Conservation (phyloP, 129 eudicot genomes). For the Ambrosia trifida region DNA sequence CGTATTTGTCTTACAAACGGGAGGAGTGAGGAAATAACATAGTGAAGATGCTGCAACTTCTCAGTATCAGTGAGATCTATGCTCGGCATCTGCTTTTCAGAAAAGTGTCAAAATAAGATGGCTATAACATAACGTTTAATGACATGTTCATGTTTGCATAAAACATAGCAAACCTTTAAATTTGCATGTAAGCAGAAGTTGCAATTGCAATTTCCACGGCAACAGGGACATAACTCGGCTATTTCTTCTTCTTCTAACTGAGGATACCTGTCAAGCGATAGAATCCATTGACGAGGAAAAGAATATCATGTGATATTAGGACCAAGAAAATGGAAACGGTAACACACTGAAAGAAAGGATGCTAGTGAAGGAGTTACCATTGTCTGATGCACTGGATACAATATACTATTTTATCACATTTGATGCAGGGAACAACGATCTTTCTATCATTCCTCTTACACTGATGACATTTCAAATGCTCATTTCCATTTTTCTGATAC, state of each 20-base stretch:
- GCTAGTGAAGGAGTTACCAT: conserved; percentile 43
- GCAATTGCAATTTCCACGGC: conserved; percentile 84
- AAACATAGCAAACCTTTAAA: conserved; percentile 48
- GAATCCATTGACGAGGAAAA: neutral
- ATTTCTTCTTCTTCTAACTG: conserved; percentile 53
- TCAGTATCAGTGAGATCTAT: conserved; percentile 42
- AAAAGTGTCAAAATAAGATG: neutral
- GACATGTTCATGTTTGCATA: neutral
- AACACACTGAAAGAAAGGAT: neutral
- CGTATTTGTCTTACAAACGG: conserved; percentile 56
- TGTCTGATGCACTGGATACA: conserved; percentile 66
- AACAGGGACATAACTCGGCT: conserved; percentile 65
- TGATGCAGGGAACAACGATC: conserved; percentile 61
- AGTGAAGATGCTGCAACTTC: conserved; percentile 56
- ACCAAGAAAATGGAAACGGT: neutral
- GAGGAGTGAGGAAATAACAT: conserved; percentile 51
- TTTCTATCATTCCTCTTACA: conserved; percentile 58
- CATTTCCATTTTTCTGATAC: conserved; percentile 37
- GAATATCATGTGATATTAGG: neutral
- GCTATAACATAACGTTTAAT: neutral
- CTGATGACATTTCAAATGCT: conserved; percentile 54
- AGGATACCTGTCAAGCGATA: conserved; percentile 59
- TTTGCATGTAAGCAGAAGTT: conserved; percentile 65
- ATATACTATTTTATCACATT: conserved; percentile 52
- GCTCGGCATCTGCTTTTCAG: conserved; percentile 47